These are phyloP conservation scores for Petunia secreta DNA, from an alignment of 257 asterid genomes.

Conservation along the genomic window DNA sequence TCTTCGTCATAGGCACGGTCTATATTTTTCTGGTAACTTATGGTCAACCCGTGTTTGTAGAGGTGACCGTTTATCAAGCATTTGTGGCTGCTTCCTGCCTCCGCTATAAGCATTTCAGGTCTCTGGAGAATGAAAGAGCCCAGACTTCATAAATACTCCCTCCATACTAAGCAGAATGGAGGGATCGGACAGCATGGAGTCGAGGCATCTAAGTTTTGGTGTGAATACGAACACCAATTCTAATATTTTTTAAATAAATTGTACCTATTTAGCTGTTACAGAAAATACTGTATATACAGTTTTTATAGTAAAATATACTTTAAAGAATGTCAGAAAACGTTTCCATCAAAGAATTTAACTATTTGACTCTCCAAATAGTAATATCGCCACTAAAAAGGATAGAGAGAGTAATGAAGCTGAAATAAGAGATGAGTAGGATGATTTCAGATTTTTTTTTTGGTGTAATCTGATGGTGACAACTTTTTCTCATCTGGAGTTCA, in stretches of 20 bases:
- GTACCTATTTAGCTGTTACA: neutral
- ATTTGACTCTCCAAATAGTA: neutral
- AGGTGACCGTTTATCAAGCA: neutral
- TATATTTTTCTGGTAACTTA: neutral
- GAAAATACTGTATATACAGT: neutral
- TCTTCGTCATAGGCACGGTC: neutral
- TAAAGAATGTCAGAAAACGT: neutral
- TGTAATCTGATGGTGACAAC: conserved; percentile 15
- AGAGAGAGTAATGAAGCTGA: neutral
- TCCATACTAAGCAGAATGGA: neutral
- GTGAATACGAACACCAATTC: neutral
- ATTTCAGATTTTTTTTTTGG: neutral
- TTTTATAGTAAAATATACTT: neutral
- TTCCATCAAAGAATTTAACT: neutral
- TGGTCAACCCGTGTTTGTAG: neutral
- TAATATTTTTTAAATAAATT: neutral
- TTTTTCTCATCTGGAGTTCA: conserved; percentile 33
- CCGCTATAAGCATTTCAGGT: neutral
- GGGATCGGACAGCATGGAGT: neutral
- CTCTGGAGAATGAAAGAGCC: neutral
- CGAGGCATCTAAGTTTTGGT: neutral
- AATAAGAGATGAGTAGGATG: neutral
- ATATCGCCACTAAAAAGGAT: neutral
- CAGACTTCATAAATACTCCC: neutral
- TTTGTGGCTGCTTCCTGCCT: neutral